Evolutionary conservation across 495 filamentous ascomycete genomes (phyloP).

Genomic region (Symbiotaphrina buchneri): DNA sequence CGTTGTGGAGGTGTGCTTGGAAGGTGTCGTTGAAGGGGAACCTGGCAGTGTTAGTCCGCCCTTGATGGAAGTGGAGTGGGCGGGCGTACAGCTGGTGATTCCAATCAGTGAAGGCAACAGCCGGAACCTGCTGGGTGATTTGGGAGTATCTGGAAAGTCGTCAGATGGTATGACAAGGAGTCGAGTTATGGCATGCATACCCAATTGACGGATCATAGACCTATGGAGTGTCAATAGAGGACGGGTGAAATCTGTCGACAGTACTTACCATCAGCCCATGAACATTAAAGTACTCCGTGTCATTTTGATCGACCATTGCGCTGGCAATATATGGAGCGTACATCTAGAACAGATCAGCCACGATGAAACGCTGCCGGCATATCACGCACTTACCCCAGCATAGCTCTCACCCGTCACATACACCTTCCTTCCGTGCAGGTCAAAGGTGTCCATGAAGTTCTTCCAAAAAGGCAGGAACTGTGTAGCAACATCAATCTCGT

Average conservation of each 20-base stretch:
- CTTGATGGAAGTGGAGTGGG: too few relatives aligned
- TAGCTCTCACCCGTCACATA: conserved; percentile 53
- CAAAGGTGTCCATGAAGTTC: conserved; percentile 46
- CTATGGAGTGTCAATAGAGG: too few relatives aligned
- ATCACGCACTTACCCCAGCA: too few relatives aligned
- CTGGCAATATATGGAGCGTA: conserved; percentile 66
- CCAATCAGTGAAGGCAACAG: conserved; percentile 38
- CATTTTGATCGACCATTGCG: conserved; percentile 46
- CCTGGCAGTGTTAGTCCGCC: too few relatives aligned
- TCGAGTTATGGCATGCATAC: too few relatives aligned
- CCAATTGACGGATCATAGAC: conserved; percentile 16
- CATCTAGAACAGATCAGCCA: too few relatives aligned
- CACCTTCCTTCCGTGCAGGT: conserved; percentile 34
- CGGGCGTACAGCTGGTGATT: too few relatives aligned
- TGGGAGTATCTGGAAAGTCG: not conserved
- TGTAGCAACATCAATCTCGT: conserved; percentile 37
- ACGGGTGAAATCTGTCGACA: too few relatives aligned
- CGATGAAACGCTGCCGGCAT: too few relatives aligned
- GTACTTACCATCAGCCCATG: conserved; percentile 45
- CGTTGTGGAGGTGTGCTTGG: conserved; percentile 27
- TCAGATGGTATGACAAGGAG: not conserved
- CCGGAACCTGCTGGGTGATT: conserved; percentile 22
- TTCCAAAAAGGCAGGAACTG: conserved; percentile 54
- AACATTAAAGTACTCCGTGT: conserved; percentile 43
- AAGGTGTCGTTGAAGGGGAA: conserved; percentile 39